phyloP scores from a whole-genome alignment of 192 early-diverging fungal species.

The Coemansia sp. region DNA sequence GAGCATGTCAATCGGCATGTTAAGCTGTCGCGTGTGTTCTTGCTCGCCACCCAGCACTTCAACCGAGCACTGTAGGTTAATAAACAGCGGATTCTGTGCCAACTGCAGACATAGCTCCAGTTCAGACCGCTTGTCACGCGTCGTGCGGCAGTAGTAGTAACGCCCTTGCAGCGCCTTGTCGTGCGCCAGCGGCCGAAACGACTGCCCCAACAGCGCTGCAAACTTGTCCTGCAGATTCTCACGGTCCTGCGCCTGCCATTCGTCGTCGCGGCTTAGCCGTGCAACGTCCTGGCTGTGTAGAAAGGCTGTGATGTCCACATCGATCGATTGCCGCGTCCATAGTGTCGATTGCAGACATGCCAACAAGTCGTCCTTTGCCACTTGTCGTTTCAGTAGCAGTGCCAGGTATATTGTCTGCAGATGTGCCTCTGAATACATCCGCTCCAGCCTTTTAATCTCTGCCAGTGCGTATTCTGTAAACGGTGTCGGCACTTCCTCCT shows the following conservation, averaged over 20 bases:
- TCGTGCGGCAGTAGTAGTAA: constrained; percentile 44
- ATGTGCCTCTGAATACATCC: constrained; percentile 51
- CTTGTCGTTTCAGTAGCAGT: constrained; percentile 41
- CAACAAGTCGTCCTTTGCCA: constrained; percentile 37
- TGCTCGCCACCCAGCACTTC: constrained; percentile 34
- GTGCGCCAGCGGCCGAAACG: constrained; percentile 37
- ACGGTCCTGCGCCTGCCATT: constrained; percentile 40
- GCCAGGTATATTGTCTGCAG: constrained; percentile 53
- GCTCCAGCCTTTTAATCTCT: constrained; percentile 47
- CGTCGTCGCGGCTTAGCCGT: constrained; percentile 28
- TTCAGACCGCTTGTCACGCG: constrained; percentile 29
- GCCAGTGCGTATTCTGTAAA: constrained; percentile 47
- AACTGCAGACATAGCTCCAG: constrained; percentile 49
- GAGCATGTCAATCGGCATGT: constrained; percentile 45
- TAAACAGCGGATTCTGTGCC: constrained; percentile 48
- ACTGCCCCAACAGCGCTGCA: constrained; percentile 32
- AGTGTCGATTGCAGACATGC: constrained; percentile 39
- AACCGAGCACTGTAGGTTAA: constrained; percentile 49
- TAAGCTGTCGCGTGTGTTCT: constrained; percentile 34
- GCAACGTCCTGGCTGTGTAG: constrained; percentile 56
- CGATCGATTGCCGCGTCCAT: constrained; percentile 43
- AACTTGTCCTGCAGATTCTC: constrained; percentile 43
- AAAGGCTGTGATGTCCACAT: constrained; percentile 53
- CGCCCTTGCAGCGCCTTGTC: constrained; percentile 39
- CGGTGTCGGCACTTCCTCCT: constrained; percentile 35